Evolutionary conservation across 257 asterid genomes (phyloP), one percentile per base, ranked within the genome.

Genomic region (Coffea canephora): DNA sequence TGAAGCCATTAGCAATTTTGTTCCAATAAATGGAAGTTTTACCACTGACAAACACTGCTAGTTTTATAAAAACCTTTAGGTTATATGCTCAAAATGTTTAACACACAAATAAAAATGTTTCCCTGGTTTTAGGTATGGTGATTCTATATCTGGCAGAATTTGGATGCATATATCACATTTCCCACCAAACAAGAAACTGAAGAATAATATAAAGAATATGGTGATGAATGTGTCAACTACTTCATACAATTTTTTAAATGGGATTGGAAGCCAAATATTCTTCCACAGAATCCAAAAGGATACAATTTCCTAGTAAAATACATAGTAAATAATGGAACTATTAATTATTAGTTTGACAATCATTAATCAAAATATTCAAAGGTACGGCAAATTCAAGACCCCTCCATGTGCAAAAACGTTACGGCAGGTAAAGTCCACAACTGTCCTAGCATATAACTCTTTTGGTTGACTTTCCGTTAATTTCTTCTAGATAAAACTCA

Each of bases 381-480:
- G 6, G 43, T 52, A 21, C 12, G 18, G 54, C 34, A 49, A 23
- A 46, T 52, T 25, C 69, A 72, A 72, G 82, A 70, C 83, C 86
- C 78, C 72, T 79, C 87, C 89, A 89, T 85, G 87, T 87, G 90
- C 87, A 83, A n/a, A 77, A 78, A 80, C 80, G 77, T 76, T 15
- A 79, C 57, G 85, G 84, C 86, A 77, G 83, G 77, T 69, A 69
- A 78, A 46, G 75, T 46, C 10, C 50, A 50, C 68, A 21, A n/a
- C 74, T 67, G 65, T 55, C 50, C 74, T 6, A 49, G 59, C 71
- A 77, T 46, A 21, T 8, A 49, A 49, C 52, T 68, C 68, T 15
- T 5, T 43, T 50, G 68, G 80, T 67, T 68, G 75, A 77, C 80
- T 52, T 8, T 21, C n/a, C 15, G 66, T 19, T 49, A 50, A 67